Base-by-base conservation (phyloP, 2,329 filamentous ascomycete species). In the Trichoderma sp. region DNA sequence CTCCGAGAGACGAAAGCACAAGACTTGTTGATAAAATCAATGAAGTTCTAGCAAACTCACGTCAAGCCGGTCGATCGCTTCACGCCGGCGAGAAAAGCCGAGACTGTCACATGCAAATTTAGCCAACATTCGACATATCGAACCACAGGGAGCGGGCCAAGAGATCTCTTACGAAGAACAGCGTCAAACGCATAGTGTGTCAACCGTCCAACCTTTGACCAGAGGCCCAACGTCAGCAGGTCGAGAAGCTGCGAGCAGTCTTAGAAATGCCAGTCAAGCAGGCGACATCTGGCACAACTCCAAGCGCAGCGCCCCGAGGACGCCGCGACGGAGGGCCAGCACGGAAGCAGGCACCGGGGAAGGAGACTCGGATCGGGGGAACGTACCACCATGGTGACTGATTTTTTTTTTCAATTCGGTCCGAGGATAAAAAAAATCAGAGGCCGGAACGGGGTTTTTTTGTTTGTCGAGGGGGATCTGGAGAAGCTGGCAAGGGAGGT, bases 151-250 rank as follows among this genome's bases (percentile, higher is more conserved):
- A 19, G 12, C 56, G 56, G 56, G n/a, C 7, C 3, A 22, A 22
- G 12, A 37, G 29, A 25, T 4, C 48, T 52, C 91, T 75, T 87
- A 95, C 92, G 84, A 75, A 98, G 88, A 73, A 98, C 93, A 71
- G 94, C 94, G 82, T 98, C 94, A 80, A 98, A 94, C 76, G 93
- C 92, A 84, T 96, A 97, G 84, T 98, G 94, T 79, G 92, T 92
- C 76, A 98, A 83, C 81, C 91, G 90, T 84, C 94, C 94, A 82
- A 98, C 86, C 94, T 97, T 90, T 82, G 83, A 84, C 85, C 83
- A 87, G 74, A 89, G 82, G 79, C 86, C 88, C 82, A 91, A 85
- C 79, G 87, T 89, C 84, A 89, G 87, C 80, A 89, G 84, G 82
- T 88, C 84, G 82, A 89, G 86, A 79, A 89, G 80, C 85, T 88